phyloP scores from a whole-genome alignment of 768 basidiomycete genomes.

The Dacryopinax spathularia region DNA sequence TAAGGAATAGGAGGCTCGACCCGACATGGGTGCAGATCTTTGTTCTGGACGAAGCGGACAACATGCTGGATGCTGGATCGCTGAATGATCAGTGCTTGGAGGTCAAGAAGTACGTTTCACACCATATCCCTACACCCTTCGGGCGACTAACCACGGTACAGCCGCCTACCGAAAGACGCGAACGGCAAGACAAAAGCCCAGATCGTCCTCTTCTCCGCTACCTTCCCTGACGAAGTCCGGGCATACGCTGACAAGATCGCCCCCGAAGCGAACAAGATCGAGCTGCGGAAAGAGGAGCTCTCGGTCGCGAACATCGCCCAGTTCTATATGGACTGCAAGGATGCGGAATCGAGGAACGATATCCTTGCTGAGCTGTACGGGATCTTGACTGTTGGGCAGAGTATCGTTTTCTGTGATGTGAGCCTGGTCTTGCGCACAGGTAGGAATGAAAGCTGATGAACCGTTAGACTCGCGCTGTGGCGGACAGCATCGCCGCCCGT shows the following conservation, averaged over 20 bases:
- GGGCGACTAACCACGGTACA: background rate
- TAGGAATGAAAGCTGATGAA: background rate
- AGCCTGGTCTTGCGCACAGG: constrained; percentile 16
- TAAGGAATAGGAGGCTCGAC: constrained; percentile 66
- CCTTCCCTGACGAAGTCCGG: constrained; percentile 89
- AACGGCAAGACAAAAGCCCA: constrained; percentile 30
- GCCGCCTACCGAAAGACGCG: constrained; percentile 16
- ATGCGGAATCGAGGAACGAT: constrained; percentile 89
- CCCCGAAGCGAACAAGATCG: constrained; percentile 89
- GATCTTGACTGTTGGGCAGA: constrained; percentile 88
- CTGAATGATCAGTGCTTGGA: constrained; percentile 85
- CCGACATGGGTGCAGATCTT: constrained; percentile 72
- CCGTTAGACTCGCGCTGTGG: constrained; percentile 68
- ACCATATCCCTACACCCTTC: background rate
- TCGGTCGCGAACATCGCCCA: constrained; percentile 89
- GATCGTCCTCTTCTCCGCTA: constrained; percentile 94
- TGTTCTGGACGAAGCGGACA: constrained; percentile 95
- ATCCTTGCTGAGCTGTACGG: constrained; percentile 82
- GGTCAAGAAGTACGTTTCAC: constrained; percentile 68
- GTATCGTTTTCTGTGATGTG: constrained; percentile 95
- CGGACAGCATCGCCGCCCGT: constrained; percentile 77
- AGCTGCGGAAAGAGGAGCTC: constrained; percentile 84
- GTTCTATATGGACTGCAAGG: constrained; percentile 91
- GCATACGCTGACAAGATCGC: constrained; percentile 87
- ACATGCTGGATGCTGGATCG: constrained; percentile 92